phyloP scores from a whole-genome alignment of 805 yeast genomes.

The Jamesozyma piceae region DNA sequence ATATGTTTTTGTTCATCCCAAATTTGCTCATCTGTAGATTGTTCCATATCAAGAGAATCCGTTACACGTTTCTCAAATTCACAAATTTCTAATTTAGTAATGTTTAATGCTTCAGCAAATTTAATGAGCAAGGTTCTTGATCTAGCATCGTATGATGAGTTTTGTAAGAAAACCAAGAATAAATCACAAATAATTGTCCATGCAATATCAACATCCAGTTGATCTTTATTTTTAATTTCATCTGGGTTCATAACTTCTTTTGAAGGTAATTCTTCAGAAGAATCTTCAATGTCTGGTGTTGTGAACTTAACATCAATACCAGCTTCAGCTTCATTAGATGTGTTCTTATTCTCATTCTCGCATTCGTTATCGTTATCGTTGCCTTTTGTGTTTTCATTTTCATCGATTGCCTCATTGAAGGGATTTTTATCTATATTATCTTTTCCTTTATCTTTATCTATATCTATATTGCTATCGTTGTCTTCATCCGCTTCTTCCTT shows the following conservation, averaged over 20 bases:
- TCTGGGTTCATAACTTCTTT: conserved; percentile 24
- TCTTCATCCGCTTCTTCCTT: conserved; percentile 7
- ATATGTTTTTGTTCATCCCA: conserved; percentile 68
- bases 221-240: conserved; percentile 29
- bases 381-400: neutral
- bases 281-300: conserved; percentile 4
- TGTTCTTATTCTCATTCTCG: neutral
- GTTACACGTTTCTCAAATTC: conserved; percentile 89
- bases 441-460: neutral
- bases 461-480: conserved; percentile 1
- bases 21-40: conserved; percentile 57
- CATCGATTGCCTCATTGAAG: neutral
- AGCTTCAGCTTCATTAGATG: neutral
- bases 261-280: conserved; percentile 1
- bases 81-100: conserved; percentile 57
- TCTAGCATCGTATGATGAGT: conserved; percentile 81
- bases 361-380: neutral
- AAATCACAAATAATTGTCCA: conserved; percentile 94
- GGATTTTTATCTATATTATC: neutral
- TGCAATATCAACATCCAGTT: conserved; percentile 60
- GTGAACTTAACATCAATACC: neutral
- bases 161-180: conserved; percentile 68
- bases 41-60: conserved; percentile 83
- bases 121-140: conserved; percentile 68
- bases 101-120: conserved; percentile 55